Evolutionary conservation across 345 rosid species (phyloP), one percentile per base, ranked within the genome.

Genomic region (Iberis pinnata): DNA sequence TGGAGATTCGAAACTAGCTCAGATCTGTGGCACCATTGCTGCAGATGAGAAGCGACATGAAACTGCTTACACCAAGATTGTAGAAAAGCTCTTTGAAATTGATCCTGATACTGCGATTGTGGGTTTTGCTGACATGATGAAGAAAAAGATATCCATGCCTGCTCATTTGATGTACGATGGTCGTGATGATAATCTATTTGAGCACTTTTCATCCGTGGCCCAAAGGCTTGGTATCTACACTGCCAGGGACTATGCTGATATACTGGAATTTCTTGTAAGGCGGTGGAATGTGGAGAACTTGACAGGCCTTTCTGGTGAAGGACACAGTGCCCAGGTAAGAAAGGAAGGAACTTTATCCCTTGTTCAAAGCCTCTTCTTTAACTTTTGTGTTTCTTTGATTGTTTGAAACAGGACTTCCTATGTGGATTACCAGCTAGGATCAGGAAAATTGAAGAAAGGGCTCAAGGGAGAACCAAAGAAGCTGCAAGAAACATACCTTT

Each of bases 31-130:
- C 9, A 73, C 63, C 48, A 78, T 78, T 12, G 83, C 83, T n/a
- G 64, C 83, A 17, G 83, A 78, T 15, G 83, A 78, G 71, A 78
- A 69, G 62, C 83, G 83, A 10, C 80, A 75, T 36, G 83, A 78
- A 38, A 69, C 70, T 6, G 82, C 80, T 14, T 76, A 76, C 70
- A 66, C 75, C 19, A 76, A 70, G 58, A 75, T 75, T 24, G 75
- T 73, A 31, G 83, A 73, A 20, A 78, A 78, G 52, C 80, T 78
- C 43, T 70, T 78, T 8, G 74, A 78, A 41, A 49, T 78, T 25
- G 80, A 75, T 41, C 83, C 83, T 10, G 73, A 76, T 12, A 67
- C 65, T 33, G 68, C 78, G 0, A 41, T 73, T 5, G 4, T 71
- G 53, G 81, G 80, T 1, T 64, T 78, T 7, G 77, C 83, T n/a